Evolutionary conservation across 257 asterid genomes (phyloP).

Genomic region (Oldenlandia corymbosa): DNA sequence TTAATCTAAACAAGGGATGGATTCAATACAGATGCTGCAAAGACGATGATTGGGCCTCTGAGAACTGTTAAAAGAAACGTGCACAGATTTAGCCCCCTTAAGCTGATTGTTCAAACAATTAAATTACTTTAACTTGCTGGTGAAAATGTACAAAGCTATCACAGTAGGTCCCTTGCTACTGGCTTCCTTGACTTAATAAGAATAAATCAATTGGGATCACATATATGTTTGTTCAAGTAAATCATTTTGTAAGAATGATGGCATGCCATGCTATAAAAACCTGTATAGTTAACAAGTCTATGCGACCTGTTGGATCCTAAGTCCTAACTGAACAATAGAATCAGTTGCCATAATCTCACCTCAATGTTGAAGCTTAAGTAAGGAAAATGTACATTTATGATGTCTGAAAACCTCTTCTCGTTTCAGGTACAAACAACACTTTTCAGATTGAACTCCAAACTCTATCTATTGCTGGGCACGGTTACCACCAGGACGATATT

Average conservation of each 20-base stretch:
- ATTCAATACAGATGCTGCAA: neutral
- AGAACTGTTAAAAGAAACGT: too few species aligned
- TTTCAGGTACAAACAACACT: neutral
- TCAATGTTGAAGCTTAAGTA: neutral
- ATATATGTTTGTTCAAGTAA: neutral
- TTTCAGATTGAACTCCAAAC: neutral
- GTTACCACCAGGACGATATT: conserved; percentile 68
- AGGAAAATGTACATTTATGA: neutral
- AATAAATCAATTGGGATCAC: too few species aligned
- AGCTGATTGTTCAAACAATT: too few species aligned
- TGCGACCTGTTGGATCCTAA: neutral
- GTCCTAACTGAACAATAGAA: neutral
- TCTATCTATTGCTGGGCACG: conserved; percentile 28
- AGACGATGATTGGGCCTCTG: neutral
- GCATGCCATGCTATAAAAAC: neutral
- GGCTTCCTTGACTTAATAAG: too few species aligned
- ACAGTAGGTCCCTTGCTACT: neutral
- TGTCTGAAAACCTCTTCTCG: neutral
- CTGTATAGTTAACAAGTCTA: neutral
- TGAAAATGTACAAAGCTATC: neutral
- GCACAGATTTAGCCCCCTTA: too few species aligned
- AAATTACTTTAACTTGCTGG: neutral
- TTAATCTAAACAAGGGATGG: neutral
- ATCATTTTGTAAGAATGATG: neutral
- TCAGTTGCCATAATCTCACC: neutral